Conservation (phyloP, 192 early-diverging fungal species). For the Backusella psychrophila region DNA sequence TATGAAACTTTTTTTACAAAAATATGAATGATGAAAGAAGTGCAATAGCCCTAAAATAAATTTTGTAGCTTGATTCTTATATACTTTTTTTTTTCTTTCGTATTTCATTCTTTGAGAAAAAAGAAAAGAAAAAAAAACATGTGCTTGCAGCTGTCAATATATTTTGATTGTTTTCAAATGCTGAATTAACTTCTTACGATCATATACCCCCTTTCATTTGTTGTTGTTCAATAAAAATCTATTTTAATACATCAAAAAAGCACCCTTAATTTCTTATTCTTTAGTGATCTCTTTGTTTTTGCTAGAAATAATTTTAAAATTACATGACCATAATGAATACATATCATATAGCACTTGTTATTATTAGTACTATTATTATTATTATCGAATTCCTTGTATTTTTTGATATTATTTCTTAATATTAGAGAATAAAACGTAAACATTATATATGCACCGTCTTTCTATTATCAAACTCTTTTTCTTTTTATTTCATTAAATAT, state of each 20-base stretch:
- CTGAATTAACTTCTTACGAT: background rate
- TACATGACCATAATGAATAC: background rate
- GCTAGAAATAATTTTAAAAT: background rate
- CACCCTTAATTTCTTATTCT: background rate
- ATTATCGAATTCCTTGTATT: background rate
- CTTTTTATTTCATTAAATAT: background rate
- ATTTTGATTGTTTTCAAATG: background rate
- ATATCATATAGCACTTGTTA: background rate
- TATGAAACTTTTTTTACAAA: background rate
- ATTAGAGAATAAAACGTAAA: background rate
- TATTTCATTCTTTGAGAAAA: background rate
- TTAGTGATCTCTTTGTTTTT: background rate
- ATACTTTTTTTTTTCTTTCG: background rate
- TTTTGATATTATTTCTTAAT: background rate
- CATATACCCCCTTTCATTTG: background rate
- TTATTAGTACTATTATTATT: background rate
- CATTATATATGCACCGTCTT: background rate
- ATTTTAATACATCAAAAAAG: background rate
- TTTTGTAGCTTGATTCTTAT: background rate
- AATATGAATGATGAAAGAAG: background rate
- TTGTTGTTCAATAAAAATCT: background rate
- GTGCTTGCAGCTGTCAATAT: background rate
- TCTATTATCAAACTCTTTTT: background rate
- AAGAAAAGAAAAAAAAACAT: background rate
- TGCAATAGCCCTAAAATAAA: background rate